Percentiles rank a stretch among this genome's conserved stretches.
Evolutionary conservation across 2,329 filamentous ascomycete genomes (phyloP).

Genomic region (Fusarium sp.): DNA sequence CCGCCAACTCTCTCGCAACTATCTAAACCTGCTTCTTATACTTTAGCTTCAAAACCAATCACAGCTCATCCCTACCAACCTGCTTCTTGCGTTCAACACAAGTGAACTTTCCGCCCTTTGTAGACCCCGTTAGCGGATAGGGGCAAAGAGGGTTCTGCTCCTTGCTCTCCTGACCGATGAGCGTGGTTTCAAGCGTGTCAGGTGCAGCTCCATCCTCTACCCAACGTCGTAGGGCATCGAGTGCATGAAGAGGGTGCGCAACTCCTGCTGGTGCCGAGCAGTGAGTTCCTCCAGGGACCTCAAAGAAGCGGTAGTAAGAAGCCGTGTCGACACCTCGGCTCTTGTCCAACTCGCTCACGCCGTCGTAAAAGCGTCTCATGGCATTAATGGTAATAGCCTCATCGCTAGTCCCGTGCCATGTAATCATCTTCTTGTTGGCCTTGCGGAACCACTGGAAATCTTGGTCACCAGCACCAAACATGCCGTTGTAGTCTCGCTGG

Average conservation of each 20-base stretch:
- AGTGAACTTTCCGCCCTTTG: neutral
- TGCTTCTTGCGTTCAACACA: neutral
- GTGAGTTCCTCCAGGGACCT: conserved; percentile 8
- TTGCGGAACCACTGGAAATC: neutral
- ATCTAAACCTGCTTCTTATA: neutral
- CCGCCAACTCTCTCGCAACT: neutral
- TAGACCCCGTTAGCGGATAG: neutral
- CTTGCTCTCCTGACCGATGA: neutral
- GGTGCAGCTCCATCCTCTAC: conserved; percentile 7
- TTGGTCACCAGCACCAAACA: neutral
- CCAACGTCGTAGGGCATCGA: neutral
- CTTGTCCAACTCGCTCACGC: neutral
- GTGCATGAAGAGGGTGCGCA: neutral
- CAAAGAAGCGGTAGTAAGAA: conserved; percentile 13
- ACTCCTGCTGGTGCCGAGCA: neutral
- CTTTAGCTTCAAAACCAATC: neutral
- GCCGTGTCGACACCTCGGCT: neutral
- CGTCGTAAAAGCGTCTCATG: neutral
- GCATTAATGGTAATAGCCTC: neutral
- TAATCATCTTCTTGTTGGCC: neutral
- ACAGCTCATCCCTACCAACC: neutral
- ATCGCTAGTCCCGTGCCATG: neutral
- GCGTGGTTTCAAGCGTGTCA: neutral
- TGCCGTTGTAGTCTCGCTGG: neutral
- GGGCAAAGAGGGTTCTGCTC: neutral